Base-by-base conservation (phyloP, 306 rosid species). In the Canavalia ensiformis region DNA sequence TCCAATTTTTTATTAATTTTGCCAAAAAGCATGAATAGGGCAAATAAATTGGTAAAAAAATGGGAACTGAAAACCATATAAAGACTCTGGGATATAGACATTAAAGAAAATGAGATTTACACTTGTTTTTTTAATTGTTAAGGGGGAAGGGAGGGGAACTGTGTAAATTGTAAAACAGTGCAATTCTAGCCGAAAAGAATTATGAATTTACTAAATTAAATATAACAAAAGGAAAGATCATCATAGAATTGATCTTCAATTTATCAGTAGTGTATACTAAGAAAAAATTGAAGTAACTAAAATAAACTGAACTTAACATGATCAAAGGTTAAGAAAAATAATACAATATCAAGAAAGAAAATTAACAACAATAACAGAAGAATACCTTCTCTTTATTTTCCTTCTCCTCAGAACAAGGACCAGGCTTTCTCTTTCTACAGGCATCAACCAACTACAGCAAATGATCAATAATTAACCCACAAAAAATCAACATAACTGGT, bases 361-460 rank as follows among this genome's bases (percentile, higher is more conserved):
- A 35, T 13, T 71, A 58, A 62, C 9, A 67, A 66, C 25, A 18
- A 18, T 30, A 57, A 75, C 3, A 56, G 58, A 80, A 68, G 70
- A 82, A 64, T 84, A 95, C 98, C 90, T 85, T 92, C 52, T 71
- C 81, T 78, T 72, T 90, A 52, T 84, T 90, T 86, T 85, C 91
- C 85, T 46, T 90, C 84, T 84, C 92, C 84, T 86, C 78, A 33
- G 91, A 69, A 78, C 74, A 57, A 87, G 88, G 89, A 72, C 89
- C 89, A 8, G 87, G 89, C 81, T 86, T 92, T 90, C 71, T 92
- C 76, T 87, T 89, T 13, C 54, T 46, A 41, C 63, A 0, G 55
- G 64, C 74, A 73, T 25, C 79, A 64, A 72, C 82, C 56, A 82
- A 88, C 83, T 79, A 75, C 87, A 76, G 71, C 77, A 86, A 55